phyloP scores from a whole-genome alignment of 2,329 filamentous ascomycete species.

The Alternaria gaisen region DNA sequence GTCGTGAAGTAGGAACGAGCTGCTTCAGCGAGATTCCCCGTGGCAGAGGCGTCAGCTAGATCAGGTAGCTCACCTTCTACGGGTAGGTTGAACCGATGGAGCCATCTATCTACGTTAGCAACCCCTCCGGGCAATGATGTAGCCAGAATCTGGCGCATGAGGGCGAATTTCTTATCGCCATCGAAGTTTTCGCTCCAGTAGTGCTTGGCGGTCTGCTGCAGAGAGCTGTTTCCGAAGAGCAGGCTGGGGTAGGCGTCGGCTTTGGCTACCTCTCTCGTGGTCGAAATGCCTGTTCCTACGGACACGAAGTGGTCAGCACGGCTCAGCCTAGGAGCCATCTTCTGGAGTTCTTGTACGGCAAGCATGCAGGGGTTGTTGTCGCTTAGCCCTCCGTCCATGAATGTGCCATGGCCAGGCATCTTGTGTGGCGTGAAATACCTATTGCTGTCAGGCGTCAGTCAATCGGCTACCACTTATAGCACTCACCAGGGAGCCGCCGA shows the following conservation, averaged over 20 bases:
- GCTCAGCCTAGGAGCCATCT: too few species aligned
- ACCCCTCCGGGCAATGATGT: background rate
- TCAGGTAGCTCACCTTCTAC: background rate
- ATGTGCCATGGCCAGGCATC: too few species aligned
- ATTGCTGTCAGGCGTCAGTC: background rate
- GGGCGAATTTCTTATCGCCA: conserved; percentile 1
- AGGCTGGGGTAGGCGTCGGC: background rate
- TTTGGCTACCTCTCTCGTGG: too few species aligned
- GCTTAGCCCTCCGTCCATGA: too few species aligned
- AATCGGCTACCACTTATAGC: background rate
- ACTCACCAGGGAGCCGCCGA: conserved; percentile 7
- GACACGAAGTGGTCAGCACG: too few species aligned
- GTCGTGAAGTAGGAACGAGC: background rate
- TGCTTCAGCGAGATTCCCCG: background rate
- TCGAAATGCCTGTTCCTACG: too few species aligned
- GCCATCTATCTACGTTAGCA: background rate
- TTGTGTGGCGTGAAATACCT: conserved; percentile 2
- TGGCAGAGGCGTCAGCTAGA: background rate
- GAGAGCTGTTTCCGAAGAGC: conserved; percentile 3
- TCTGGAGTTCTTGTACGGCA: too few species aligned
- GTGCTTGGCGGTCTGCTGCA: conserved; percentile 1
- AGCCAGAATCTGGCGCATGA: conserved; percentile 2
- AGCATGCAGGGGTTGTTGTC: too few species aligned
- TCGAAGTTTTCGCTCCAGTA: conserved; percentile 1
- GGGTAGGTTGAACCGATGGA: background rate